Base-by-base conservation (phyloP, 345 rosid species). In the Linum lewisii region DNA sequence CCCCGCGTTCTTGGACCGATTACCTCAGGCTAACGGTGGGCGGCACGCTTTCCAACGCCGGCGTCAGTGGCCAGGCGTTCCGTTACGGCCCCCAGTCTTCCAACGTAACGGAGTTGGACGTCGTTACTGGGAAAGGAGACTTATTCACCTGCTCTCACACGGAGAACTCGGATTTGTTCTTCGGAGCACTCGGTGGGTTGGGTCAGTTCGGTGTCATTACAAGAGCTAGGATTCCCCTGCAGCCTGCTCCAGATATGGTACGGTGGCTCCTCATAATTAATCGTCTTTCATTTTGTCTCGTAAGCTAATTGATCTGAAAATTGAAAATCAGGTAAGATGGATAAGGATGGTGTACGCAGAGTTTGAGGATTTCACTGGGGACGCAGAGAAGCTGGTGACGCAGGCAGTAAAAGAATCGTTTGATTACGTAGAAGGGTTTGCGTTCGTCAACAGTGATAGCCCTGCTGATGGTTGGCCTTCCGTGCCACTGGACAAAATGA, bases 1-100 rank as follows among this genome's bases (percentile, higher is more conserved):
- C 98, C 37, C 98, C 97, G 0, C 63, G 95, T 78, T 88, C 98
- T 38, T 92, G 94, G 93, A 92, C 97, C 3, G 98, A 92, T 70
- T 92, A 84, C 51, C 73, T 88, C 6, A 74, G 94, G 54, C 66
- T 92, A 61, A 88, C 98, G 52, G 98, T 92, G 0, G 98, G 98
- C 0, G 98, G 98, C 58, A 92, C 98, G 59, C 56, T 92, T 54
- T 92, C 98, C 2, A 92, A 88, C 79, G 98, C 95, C 37, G 98
- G 98, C 37, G 84, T 92, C 9, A 86, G 98, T 67, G 98, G 98
- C 24, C 98, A 92, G 70, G 55, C 97, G 21, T 92, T 88, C 86
- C 93, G 84, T 75, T 78, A 71, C 71, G 98, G 98, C 25, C 98
- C 97, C 5, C 97, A 88, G 65, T 72, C 85, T 54, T 72, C 85